Percentiles rank a stretch among this genome's conserved stretches.
Conservation (phyloP, 1,139 yeast species). For the Pichia sp. region DNA sequence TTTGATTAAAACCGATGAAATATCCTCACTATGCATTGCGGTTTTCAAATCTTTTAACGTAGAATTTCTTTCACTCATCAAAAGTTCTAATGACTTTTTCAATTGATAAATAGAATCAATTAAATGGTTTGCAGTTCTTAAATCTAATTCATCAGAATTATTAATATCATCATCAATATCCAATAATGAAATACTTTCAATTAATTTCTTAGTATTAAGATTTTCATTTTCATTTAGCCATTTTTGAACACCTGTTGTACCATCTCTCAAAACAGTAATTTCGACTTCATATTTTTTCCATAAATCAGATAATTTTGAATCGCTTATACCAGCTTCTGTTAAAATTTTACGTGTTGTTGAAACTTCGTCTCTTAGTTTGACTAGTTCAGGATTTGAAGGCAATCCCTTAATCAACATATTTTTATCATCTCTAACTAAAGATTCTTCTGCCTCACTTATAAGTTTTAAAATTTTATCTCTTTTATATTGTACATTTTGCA, state of each 20-base stretch:
- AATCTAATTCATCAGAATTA: conserved; percentile 29
- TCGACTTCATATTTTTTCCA: conserved; percentile 11
- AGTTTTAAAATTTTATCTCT: conserved; percentile 31
- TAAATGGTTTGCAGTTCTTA: conserved; percentile 29
- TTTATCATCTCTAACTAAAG: conserved; percentile 50
- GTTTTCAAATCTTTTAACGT: conserved; percentile 61
- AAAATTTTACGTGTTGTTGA: conserved; percentile 48
- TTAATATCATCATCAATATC: conserved; percentile 38
- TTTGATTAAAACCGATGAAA: conserved; percentile 69
- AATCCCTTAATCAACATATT: conserved; percentile 23
- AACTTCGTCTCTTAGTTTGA: conserved; percentile 12
- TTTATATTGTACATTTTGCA: conserved; percentile 4
- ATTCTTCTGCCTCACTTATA: conserved; percentile 50
- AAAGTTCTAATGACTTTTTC: conserved; percentile 37
- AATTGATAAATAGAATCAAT: conserved; percentile 40
- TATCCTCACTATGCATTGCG: conserved; percentile 76
- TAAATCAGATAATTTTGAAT: conserved; percentile 14
- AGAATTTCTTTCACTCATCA: conserved; percentile 55
- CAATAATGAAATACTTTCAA: conserved; percentile 48
- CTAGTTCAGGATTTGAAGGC: conserved; percentile 3
- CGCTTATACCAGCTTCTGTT: conserved; percentile 56
- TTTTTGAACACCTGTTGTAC: conserved; percentile 12
- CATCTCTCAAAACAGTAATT: conserved; percentile 13
- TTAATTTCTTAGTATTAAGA: conserved; percentile 8
- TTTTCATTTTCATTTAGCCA: conserved; percentile 9